A percentile compares a stretch with the other conserved stretches of the same genome.
These are phyloP conservation scores for Phlebiopsis gigantea DNA, from an alignment of 768 basidiomycete species.

Conservation along the genomic window DNA sequence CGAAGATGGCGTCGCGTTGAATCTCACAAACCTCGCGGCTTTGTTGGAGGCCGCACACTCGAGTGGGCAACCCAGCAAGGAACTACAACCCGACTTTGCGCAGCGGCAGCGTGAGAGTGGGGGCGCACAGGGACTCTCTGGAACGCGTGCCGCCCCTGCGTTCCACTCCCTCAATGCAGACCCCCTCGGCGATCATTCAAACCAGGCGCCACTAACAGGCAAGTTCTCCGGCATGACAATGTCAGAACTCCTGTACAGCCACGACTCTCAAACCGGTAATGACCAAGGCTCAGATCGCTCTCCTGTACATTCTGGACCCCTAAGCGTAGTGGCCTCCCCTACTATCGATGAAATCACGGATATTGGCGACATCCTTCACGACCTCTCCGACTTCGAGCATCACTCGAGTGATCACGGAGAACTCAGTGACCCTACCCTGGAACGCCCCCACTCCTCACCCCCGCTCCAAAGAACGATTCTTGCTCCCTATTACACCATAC, in stretches of 20 bases:
- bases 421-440: not conserved
- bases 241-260: not conserved
- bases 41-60: conserved; percentile 76
- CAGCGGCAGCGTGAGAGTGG: conserved; percentile 40
- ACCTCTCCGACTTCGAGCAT: conserved; percentile 7
- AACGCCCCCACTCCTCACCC: not conserved
- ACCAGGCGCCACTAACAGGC: not conserved
- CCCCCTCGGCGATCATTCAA: conserved; percentile 21
- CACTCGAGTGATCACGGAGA: not conserved
- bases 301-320: not conserved
- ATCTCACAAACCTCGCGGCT: conserved; percentile 65
- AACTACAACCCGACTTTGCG: conserved; percentile 36
- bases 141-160: conserved; percentile 67
- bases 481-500: not conserved
- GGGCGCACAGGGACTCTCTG: conserved; percentile 35
- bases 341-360: conserved; percentile 5
- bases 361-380: conserved; percentile 10
- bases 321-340: not conserved
- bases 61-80: conserved; percentile 41
- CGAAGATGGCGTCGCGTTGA: conserved; percentile 32
- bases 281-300: not conserved
- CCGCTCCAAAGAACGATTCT: not conserved
- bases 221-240: not conserved
- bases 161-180: conserved; percentile 74
- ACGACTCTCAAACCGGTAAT: not conserved